phyloP scores from a whole-genome alignment of 2,329 filamentous ascomycete species.

The Graphilbum fragrans region DNA sequence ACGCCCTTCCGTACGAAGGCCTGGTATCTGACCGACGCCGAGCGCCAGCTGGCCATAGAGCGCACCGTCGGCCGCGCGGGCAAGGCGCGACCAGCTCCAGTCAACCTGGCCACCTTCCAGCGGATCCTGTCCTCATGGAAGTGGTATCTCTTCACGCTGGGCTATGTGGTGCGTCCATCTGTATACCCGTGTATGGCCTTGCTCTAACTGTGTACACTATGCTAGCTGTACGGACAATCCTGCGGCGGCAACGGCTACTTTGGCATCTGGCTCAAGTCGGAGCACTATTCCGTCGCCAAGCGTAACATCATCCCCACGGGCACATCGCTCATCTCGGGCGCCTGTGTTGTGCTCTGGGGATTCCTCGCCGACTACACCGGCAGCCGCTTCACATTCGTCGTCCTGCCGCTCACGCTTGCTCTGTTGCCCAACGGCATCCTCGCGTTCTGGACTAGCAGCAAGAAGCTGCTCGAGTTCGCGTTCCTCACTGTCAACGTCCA shows the following conservation, averaged over 20 bases:
- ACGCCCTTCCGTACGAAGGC: slow-evolving; percentile 15
- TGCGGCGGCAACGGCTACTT: slow-evolving; percentile 1
- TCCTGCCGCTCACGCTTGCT: slow-evolving; percentile 13
- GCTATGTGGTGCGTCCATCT: slow-evolving; percentile 16
- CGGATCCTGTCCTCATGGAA: slow-evolving; percentile 15
- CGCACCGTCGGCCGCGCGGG: slow-evolving; percentile 12
- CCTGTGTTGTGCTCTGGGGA: slow-evolving; percentile 8
- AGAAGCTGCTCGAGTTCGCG: slow-evolving; percentile 16
- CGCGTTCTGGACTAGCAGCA: slow-evolving; percentile 14
- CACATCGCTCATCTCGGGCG: slow-evolving; percentile 12
- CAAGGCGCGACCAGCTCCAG: slow-evolving; percentile 14
- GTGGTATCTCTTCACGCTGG: slow-evolving; percentile 19
- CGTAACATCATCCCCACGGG: slow-evolving; percentile 14
- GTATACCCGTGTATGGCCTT: neutral
- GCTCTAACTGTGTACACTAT: neutral
- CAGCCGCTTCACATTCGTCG: slow-evolving; percentile 11
- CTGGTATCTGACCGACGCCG: slow-evolving; percentile 15
- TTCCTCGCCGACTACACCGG: slow-evolving; percentile 14
- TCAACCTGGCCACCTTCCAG: slow-evolving; percentile 13
- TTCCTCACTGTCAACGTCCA: slow-evolving; percentile 17
- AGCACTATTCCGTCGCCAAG: slow-evolving; percentile 13
- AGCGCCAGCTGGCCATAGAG: slow-evolving; percentile 12
- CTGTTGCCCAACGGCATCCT: slow-evolving; percentile 20
- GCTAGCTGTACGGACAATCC: neutral
- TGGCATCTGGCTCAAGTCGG: slow-evolving; percentile 7